These are phyloP conservation scores for Taiozyma onychis DNA, from an alignment of 1,139 yeast species.

Conservation along the genomic window DNA sequence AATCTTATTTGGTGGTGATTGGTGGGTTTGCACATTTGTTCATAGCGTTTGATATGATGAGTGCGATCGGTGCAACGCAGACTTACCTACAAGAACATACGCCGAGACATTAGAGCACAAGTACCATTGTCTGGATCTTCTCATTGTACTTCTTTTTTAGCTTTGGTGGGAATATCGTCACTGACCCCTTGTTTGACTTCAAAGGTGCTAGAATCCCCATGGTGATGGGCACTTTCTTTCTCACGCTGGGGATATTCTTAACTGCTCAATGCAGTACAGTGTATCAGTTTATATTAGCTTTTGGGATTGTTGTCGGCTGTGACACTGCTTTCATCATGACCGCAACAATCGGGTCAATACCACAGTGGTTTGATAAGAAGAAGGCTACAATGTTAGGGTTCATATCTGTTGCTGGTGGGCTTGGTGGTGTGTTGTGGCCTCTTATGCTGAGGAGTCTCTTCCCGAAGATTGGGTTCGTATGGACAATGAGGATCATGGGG, in stretches of 20 bases:
- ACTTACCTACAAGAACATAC: conserved; percentile 50
- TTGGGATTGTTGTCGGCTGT: conserved; percentile 49
- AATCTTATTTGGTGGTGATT: conserved; percentile 52
- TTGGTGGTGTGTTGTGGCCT: conserved; percentile 59
- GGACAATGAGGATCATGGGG: conserved; percentile 57
- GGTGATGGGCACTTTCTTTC: conserved; percentile 39
- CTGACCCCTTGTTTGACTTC: conserved; percentile 58
- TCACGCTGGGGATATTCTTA: conserved; percentile 44
- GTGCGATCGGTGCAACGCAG: conserved; percentile 56
- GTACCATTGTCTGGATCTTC: conserved; percentile 59
- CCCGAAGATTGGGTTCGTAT: conserved; percentile 45
- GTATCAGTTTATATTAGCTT: conserved; percentile 55
- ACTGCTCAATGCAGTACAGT: conserved; percentile 47
- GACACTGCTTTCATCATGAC: conserved; percentile 54
- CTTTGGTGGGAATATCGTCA: conserved; percentile 51
- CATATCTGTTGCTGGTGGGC: conserved; percentile 56
- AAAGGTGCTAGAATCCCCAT: conserved; percentile 46
- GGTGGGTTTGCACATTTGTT: conserved; percentile 56
- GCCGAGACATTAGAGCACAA: conserved; percentile 34
- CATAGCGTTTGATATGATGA: conserved; percentile 58
- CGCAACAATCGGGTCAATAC: conserved; percentile 52
- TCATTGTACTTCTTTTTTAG: conserved; percentile 50
- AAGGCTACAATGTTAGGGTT: conserved; percentile 53
- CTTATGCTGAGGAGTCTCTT: conserved; percentile 45
- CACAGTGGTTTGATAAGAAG: conserved; percentile 55